Base-by-base conservation (phyloP, 2,329 filamentous ascomycete species). In the Myriosclerotinia scirpicola region DNA sequence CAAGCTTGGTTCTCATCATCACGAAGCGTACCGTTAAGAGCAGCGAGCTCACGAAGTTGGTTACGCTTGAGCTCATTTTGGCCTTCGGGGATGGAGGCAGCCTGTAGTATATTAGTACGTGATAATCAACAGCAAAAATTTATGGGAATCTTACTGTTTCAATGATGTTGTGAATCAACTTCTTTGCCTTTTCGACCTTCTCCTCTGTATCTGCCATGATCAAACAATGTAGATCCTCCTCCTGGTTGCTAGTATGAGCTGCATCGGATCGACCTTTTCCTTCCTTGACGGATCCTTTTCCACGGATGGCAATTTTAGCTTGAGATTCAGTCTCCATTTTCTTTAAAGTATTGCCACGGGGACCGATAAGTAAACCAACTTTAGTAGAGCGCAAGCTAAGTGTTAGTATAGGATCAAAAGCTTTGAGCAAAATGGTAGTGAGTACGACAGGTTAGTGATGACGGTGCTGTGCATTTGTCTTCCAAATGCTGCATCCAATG, bases 181-280 rank as follows among this genome's bases (percentile, higher is more conserved):
- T 93, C 84, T 98, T 99, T 72, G 95, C 95, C 81, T 98, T 99
- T 83, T 96, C 96, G 78, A 99, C 93, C 83, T 99, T 99, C 70
- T 99, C 95, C 82, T 99, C 96, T 48, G 94, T 98, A 77, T 99
- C 95, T 76, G 95, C 95, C 95, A 99, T 99, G 82, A 99, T 98
- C 78, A 99, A 83, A 81, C 95, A 99, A 81, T 99, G 95, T 67
- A 99, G 85, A 79, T 99, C 95, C 82, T 99, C 95, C 83, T 99
- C 95, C 85, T 99, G 95, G 84, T 99, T 99, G 86, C 95, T 98
- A 79, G 94, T 93, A 81, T 99, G 95, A 82, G 95, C 95, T 75
- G 95, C 95, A 80, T 99, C 95, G 82, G 95, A 98, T 73, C 95
- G 93, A 73, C 95, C 95, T 80, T 99, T 99, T 83, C 95, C 95